Conservation (phyloP, 805 yeast species). For the Dipodascopsis uninucleata region DNA sequence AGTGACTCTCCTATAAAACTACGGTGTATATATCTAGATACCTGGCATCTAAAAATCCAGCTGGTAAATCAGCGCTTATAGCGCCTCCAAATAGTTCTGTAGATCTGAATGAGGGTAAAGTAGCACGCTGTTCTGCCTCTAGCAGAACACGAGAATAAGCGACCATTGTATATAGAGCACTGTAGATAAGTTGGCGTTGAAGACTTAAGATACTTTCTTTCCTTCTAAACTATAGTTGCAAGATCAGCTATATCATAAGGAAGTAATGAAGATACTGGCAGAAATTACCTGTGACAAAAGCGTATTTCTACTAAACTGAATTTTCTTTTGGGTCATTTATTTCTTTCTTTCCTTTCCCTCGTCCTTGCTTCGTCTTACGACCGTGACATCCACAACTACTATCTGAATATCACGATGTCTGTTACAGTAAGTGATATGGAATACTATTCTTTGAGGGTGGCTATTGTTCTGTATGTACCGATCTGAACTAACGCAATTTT, state of each 20-base stretch:
- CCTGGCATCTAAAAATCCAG: constrained; percentile 64
- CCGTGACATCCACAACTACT: too few relatives aligned
- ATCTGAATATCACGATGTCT: constrained; percentile 19
- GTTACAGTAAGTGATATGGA: constrained; percentile 20
- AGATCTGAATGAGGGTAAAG: constrained; percentile 8
- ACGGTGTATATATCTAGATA: constrained; percentile 1
- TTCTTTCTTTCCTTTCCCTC: too few relatives aligned
- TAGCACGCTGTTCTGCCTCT: constrained; percentile 7
- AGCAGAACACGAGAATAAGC: constrained; percentile 6
- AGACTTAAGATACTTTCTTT: too few relatives aligned
- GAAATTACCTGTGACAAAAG: too few relatives aligned
- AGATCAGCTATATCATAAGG: too few relatives aligned
- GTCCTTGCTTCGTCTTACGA: too few relatives aligned
- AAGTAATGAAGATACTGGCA: too few relatives aligned
- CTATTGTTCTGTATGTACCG: neutral
- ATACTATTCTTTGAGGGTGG: neutral
- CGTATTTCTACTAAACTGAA: too few relatives aligned
- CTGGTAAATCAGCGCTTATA: constrained; percentile 55
- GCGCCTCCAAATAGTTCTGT: constrained; percentile 78
- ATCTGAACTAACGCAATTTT: neutral
- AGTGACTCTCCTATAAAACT: neutral
- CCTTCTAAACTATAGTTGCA: too few relatives aligned
- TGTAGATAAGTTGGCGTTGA: too few relatives aligned
- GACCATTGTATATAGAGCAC: neutral
- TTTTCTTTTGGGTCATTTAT: too few relatives aligned